Evolutionary conservation across 169 alveolate genomes (phyloP).

Genomic region (Cryptosporidium baileyi): DNA sequence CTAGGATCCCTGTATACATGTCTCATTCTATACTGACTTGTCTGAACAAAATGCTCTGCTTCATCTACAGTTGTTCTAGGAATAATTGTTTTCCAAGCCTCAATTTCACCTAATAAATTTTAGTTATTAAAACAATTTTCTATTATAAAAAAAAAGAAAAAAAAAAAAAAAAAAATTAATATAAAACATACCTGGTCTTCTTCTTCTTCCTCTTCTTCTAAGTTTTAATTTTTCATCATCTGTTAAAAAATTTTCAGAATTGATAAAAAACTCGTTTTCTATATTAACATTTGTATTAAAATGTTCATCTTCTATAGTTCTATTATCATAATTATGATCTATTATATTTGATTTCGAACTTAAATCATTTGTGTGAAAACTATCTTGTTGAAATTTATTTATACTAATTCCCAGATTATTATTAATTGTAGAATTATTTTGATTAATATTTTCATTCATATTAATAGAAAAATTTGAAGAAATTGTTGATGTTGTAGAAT

Average conservation of each 20-base stretch:
- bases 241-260: not conserved
- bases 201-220: constrained; percentile 64
- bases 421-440: not conserved
- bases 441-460: not conserved
- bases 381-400: too few species aligned
- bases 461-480: constrained; percentile 15
- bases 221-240: constrained; percentile 63
- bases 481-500: constrained; percentile 55
- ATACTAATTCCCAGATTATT: not conserved
- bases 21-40: constrained; percentile 69
- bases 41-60: constrained; percentile 69
- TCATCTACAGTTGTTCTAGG: constrained; percentile 68
- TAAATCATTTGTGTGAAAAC: not conserved
- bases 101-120: constrained; percentile 32
- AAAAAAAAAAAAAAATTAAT: not conserved
- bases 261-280: constrained; percentile 20
- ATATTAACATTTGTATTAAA: not conserved
- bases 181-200: constrained; percentile 65
- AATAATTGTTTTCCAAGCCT: constrained; percentile 66
- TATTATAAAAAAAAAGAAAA: not conserved
- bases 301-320: constrained; percentile 36
- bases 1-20: constrained; percentile 69
- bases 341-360: not conserved
- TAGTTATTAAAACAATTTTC: not conserved
- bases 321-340: not conserved